A percentile compares a stretch with the other conserved stretches of the same genome.
Conservation (phyloP, 176 grass and related monocot genomes). For the Phoenix dactylifera region DNA sequence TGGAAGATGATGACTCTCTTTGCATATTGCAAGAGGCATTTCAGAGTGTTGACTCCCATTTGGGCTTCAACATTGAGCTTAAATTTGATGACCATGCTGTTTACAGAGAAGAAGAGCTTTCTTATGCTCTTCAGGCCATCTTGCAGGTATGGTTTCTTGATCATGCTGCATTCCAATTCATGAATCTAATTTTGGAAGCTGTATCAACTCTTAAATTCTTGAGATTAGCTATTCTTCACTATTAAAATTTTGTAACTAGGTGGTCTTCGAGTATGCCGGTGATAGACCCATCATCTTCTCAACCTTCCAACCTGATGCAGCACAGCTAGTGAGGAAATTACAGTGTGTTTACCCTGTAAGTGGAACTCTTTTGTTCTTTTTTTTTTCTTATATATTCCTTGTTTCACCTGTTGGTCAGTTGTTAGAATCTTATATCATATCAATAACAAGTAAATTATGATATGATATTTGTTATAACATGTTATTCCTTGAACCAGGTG, state of each 20-base stretch:
- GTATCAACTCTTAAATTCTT: too few species aligned
- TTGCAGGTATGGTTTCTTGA: slow-evolving; percentile 27
- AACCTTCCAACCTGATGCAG: slow-evolving; percentile 89
- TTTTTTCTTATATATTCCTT: too few species aligned
- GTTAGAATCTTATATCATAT: too few species aligned
- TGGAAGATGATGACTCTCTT: slow-evolving; percentile 52
- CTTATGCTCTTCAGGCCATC: slow-evolving; percentile 35
- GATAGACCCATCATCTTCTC: slow-evolving; percentile 79
- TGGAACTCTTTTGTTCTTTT: background rate
- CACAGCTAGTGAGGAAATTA: slow-evolving; percentile 44
- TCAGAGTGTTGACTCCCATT: slow-evolving; percentile 37
- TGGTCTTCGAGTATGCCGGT: slow-evolving; percentile 45
- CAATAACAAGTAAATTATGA: too few species aligned
- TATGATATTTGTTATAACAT: too few species aligned
- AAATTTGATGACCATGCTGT: slow-evolving; percentile 67
- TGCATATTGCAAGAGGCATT: slow-evolving; percentile 77
- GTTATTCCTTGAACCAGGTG: slow-evolving; percentile 34
- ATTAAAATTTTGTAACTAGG: slow-evolving; percentile 20
- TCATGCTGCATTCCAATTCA: too few species aligned
- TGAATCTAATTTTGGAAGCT: too few species aligned
- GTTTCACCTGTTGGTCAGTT: too few species aligned
- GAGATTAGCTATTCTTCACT: too few species aligned
- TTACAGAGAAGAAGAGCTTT: slow-evolving; percentile 70
- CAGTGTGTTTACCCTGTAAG: slow-evolving; percentile 74
- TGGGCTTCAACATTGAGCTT: slow-evolving; percentile 87